phyloP scores from a whole-genome alignment of 2,329 filamentous ascomycete genomes.

The Talaromyces sp. region DNA sequence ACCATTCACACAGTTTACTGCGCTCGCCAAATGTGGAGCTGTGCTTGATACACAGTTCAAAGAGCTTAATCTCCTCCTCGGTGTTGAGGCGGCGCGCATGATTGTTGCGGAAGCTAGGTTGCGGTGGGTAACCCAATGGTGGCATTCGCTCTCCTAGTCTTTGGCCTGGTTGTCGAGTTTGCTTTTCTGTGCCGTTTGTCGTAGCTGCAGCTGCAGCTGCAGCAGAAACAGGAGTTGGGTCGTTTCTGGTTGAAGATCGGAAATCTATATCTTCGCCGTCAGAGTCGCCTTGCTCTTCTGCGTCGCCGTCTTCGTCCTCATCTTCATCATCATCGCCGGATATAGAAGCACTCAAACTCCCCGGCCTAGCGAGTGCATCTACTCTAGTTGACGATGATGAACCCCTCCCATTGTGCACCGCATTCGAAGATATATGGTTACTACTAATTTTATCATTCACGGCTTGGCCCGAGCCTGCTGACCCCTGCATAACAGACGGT shows the following conservation, averaged over 20 bases:
- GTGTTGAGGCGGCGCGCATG: conserved; percentile 36
- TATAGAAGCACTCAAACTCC: not conserved
- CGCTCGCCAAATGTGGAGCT: conserved; percentile 39
- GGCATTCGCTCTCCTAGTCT: not conserved
- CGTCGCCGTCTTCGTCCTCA: conserved; percentile 11
- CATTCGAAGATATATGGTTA: not conserved
- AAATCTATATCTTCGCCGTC: conserved; percentile 17
- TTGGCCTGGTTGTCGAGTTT: not conserved
- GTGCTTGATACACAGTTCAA: conserved; percentile 42
- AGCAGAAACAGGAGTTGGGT: not conserved
- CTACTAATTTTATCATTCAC: not conserved
- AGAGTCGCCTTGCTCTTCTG: not conserved
- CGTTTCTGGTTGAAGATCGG: not conserved
- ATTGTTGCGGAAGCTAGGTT: conserved; percentile 1
- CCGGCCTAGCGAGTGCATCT: not conserved
- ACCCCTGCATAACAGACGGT: conserved; percentile 8
- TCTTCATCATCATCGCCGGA: conserved; percentile 8
- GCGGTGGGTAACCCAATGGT: not conserved
- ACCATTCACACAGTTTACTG: conserved; percentile 46
- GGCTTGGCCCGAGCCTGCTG: not conserved
- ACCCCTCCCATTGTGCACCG: not conserved
- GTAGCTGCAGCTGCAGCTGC: not conserved
- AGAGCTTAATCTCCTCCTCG: conserved; percentile 41
- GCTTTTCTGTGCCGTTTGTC: not conserved
- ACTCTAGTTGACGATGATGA: not conserved